Conservation (phyloP, 352 stramenopile genomes). For the Phytopythium cucurbitacearum region DNA sequence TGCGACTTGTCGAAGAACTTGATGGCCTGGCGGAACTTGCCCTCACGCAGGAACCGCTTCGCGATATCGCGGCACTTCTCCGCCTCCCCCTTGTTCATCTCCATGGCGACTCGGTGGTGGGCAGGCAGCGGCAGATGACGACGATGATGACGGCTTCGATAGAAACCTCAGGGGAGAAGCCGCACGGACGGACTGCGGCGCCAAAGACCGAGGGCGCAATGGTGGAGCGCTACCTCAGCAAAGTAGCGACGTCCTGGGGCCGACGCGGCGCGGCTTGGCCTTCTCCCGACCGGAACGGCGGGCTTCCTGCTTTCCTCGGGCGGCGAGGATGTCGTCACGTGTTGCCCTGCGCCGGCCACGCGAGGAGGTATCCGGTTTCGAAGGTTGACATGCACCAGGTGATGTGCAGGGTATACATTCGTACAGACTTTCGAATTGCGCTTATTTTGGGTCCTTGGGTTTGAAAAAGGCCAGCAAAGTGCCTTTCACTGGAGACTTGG, state of each 20-base stretch:
- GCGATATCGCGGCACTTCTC: slow-evolving; percentile 90
- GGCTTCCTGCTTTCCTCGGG: no score
- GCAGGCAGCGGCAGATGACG: not conserved
- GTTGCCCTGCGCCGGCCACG: slow-evolving; percentile 4
- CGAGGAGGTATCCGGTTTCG: slow-evolving; percentile 11
- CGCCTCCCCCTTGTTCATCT: slow-evolving; percentile 91
- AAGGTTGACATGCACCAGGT: slow-evolving; percentile 1
- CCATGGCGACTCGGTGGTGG: slow-evolving; percentile 36
- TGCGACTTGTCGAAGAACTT: slow-evolving; percentile 93
- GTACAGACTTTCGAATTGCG: not conserved
- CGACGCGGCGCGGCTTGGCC: no score
- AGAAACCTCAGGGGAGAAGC: no score
- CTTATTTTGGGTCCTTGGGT: slow-evolving; percentile 30
- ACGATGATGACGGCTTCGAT: not conserved
- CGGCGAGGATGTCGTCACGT: slow-evolving; percentile 1
- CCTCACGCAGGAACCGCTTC: slow-evolving; percentile 83
- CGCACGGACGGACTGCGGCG: no score
- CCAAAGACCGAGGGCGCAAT: no score
- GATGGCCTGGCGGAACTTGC: slow-evolving; percentile 84
- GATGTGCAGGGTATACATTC: slow-evolving; percentile 5
- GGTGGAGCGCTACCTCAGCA: no score
- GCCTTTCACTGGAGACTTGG: slow-evolving; percentile 27
- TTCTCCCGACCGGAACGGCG: no score
- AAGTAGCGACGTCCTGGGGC: no score
- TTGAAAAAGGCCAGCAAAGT: slow-evolving; percentile 46